Percentiles rank a stretch among this genome's conserved stretches.
phyloP scores from a whole-genome alignment of 306 rosid genomes.

The Prosopis cineraria region DNA sequence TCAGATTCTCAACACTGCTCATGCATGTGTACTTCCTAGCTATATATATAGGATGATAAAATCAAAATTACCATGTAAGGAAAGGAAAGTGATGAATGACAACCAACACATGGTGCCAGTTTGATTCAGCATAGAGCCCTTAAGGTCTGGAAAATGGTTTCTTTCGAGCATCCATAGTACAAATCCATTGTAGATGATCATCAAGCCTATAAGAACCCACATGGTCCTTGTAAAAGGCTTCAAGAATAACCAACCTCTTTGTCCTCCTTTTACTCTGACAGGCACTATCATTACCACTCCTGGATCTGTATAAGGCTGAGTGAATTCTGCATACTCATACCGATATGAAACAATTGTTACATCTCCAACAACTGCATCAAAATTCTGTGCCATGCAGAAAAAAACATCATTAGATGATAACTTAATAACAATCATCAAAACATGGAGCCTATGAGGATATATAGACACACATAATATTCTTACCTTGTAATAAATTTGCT shows the following conservation, averaged over 20 bases:
- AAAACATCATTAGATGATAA: neutral
- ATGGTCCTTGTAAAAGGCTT: slow-evolving; percentile 53
- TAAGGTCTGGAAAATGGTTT: slow-evolving; percentile 34
- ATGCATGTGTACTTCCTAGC: too few relatives aligned
- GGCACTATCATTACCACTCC: slow-evolving; percentile 60
- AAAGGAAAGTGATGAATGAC: slow-evolving; percentile 47
- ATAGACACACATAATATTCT: too few relatives aligned
- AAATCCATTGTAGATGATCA: slow-evolving; percentile 52
- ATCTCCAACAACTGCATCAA: slow-evolving; percentile 55
- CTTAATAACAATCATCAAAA: too few relatives aligned
- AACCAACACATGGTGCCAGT: slow-evolving; percentile 40
- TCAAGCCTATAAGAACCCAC: slow-evolving; percentile 46
- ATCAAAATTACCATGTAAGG: slow-evolving; percentile 44
- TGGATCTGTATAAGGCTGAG: slow-evolving; percentile 46
- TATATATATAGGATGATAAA: neutral
- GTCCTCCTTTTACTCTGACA: slow-evolving; percentile 22
- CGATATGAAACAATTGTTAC: slow-evolving; percentile 41
- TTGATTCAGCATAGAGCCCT: slow-evolving; percentile 47
- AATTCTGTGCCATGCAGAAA: slow-evolving; percentile 3
- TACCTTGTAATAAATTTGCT: slow-evolving; percentile 38
- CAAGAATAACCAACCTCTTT: slow-evolving; percentile 43
- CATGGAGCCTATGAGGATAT: too few relatives aligned
- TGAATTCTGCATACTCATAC: slow-evolving; percentile 40
- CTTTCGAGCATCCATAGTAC: slow-evolving; percentile 57
- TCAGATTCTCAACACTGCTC: too few relatives aligned